phyloP scores from a whole-genome alignment of 2,329 filamentous ascomycete genomes.

The Amphichorda felina region DNA sequence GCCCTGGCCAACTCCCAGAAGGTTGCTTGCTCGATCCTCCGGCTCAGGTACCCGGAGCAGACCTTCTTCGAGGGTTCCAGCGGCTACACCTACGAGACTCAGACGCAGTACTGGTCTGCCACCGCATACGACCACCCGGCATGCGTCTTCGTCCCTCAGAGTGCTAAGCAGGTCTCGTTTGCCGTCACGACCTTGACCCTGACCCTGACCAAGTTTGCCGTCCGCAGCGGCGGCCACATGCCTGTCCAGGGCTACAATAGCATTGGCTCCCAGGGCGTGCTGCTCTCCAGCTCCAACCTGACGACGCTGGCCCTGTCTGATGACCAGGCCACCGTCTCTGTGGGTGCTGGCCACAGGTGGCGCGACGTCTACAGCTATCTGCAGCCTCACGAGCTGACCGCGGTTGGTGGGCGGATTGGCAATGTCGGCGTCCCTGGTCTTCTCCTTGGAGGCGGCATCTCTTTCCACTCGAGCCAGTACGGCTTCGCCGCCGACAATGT shows the following conservation, averaged over 20 bases:
- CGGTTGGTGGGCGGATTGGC: conserved; percentile 25
- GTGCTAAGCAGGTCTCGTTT: neutral
- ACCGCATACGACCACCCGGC: neutral
- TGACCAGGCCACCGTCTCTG: conserved; percentile 15
- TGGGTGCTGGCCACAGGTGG: conserved; percentile 29
- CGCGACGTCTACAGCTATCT: conserved; percentile 22
- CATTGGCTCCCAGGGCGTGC: conserved; percentile 23
- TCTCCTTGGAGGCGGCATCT: conserved; percentile 34
- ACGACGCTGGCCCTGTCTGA: conserved; percentile 18
- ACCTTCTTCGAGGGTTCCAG: neutral
- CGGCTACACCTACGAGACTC: no score
- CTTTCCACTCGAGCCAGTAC: conserved; percentile 29
- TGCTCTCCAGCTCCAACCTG: conserved; percentile 28
- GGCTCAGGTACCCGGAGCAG: neutral
- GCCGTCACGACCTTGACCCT: neutral
- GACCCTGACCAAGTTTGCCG: conserved; percentile 23
- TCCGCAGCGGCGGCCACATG: conserved; percentile 40
- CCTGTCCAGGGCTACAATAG: conserved; percentile 30
- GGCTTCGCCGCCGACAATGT: conserved; percentile 36
- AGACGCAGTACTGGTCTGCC: conserved; percentile 1
- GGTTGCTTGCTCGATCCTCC: neutral
- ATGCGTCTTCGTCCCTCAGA: neutral
- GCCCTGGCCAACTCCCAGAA: no score
- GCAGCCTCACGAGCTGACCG: conserved; percentile 15
- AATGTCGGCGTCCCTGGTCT: conserved; percentile 31